phyloP scores from a whole-genome alignment of 495 filamentous ascomycete species.

The Penicillium paradoxum region DNA sequence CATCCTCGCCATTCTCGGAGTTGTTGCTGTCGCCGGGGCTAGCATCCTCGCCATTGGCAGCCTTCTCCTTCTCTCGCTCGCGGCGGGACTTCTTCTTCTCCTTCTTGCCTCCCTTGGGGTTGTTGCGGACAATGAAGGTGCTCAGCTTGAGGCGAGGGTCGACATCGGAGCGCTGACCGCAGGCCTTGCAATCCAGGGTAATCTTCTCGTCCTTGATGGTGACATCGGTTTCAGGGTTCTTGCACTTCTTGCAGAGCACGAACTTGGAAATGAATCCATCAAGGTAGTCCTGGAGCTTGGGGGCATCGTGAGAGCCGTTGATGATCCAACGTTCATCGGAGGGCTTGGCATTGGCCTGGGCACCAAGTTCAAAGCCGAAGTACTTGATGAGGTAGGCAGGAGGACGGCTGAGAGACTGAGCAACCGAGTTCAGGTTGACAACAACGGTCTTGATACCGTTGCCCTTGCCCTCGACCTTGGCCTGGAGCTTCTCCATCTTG shows the following conservation, averaged over 20 bases:
- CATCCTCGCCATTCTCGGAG: conserved; percentile 59
- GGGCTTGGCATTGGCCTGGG: conserved; percentile 96
- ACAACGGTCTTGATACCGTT: conserved; percentile 96
- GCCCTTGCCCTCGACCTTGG: conserved; percentile 99
- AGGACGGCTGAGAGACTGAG: conserved; percentile 85
- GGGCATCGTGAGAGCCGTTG: conserved; percentile 93
- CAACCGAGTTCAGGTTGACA: conserved; percentile 94
- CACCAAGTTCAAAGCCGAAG: conserved; percentile 97
- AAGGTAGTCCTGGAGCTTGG: conserved; percentile 96
- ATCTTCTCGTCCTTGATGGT: conserved; percentile 89
- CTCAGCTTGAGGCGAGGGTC: conserved; percentile 93
- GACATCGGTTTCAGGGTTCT: conserved; percentile 97
- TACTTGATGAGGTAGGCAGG: conserved; percentile 98
- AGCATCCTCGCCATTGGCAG: conserved; percentile 63
- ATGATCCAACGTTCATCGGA: conserved; percentile 99
- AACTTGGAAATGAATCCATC: conserved; percentile 98
- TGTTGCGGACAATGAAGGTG: conserved; percentile 95
- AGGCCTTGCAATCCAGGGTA: conserved; percentile 95
- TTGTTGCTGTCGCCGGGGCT: conserved; percentile 70
- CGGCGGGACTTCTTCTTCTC: conserved; percentile 82
- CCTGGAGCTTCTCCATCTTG: conserved; percentile 98
- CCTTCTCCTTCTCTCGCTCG: conserved; percentile 67
- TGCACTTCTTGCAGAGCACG: conserved; percentile 98
- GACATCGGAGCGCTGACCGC: conserved; percentile 84
- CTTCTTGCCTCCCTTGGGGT: conserved; percentile 92